Percentiles rank a stretch among this genome's conserved stretches.
These are phyloP conservation scores for Petunia axillaris DNA, from an alignment of 257 asterid genomes.

Conservation along the genomic window DNA sequence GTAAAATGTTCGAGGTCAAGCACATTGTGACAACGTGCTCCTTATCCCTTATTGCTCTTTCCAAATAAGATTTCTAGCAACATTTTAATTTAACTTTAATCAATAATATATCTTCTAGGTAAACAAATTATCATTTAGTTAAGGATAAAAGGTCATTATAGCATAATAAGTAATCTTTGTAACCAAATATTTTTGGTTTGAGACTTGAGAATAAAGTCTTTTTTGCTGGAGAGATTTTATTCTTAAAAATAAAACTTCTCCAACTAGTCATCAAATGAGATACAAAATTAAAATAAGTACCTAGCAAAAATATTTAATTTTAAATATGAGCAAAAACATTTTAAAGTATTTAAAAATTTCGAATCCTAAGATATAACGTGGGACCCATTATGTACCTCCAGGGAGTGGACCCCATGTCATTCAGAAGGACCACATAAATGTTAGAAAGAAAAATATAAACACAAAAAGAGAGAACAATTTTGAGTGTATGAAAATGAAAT, in stretches of 20 bases:
- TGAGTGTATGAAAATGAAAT: conserved; percentile 12
- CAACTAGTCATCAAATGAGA: no score
- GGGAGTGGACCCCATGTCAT: conserved; percentile 12
- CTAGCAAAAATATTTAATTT: no score
- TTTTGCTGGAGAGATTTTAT: no score
- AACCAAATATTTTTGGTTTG: no score
- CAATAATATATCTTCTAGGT: not conserved
- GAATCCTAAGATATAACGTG: not conserved
- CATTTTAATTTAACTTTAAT: not conserved
- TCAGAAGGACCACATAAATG: conserved; percentile 9
- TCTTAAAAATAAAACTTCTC: no score
- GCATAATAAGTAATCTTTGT: no score
- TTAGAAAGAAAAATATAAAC: not conserved
- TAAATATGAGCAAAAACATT: not conserved
- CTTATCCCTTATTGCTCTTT: not conserved
- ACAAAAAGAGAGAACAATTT: fast-evolving
- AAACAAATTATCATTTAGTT: not conserved
- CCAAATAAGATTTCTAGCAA: conserved; percentile 19
- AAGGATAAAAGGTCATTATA: no score
- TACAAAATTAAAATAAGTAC: no score
- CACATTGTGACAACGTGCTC: not conserved
- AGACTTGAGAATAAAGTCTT: no score
- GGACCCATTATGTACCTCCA: not conserved
- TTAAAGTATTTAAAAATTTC: not conserved
- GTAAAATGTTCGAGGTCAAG: conserved; percentile 14